Conservation (phyloP, 2,329 filamentous ascomycete genomes). For the Colletotrichum plurivorum region DNA sequence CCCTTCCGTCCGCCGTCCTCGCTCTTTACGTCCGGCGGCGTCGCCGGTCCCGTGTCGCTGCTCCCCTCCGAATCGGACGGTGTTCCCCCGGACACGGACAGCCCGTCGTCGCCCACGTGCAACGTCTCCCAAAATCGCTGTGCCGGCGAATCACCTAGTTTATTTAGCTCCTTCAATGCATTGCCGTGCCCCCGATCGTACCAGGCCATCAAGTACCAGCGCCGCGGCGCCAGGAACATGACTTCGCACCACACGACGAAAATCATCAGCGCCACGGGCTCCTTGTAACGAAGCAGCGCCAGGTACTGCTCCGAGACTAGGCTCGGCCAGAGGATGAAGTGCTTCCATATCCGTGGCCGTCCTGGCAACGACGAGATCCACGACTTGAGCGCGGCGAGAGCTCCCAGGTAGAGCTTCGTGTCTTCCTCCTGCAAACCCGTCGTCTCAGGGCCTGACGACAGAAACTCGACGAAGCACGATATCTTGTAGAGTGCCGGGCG, state of each 20-base stretch:
- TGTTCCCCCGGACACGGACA: constrained; percentile 7
- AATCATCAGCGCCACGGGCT: constrained; percentile 37
- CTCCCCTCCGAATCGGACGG: constrained; percentile 26
- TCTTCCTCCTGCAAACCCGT: constrained; percentile 19
- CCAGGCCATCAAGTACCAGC: constrained; percentile 40
- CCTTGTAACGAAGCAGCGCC: constrained; percentile 23
- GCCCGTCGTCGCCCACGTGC: constrained; percentile 18
- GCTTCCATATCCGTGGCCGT: constrained; percentile 38
- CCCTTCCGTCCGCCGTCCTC: constrained; percentile 11
- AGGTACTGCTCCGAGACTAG: constrained; percentile 38
- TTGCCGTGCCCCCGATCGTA: constrained; percentile 24
- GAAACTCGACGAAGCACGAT: constrained; percentile 28
- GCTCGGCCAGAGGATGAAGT: constrained; percentile 40
- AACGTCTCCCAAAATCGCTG: constrained; percentile 32
- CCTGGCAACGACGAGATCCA: constrained; percentile 35
- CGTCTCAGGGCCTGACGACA: constrained; percentile 23
- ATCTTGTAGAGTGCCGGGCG: constrained; percentile 27
- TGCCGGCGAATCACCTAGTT: constrained; percentile 7
- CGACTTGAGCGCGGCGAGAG: constrained; percentile 31
- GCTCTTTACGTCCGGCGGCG: constrained; percentile 14
- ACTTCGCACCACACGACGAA: constrained; percentile 38
- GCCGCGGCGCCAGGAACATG: constrained; percentile 29
- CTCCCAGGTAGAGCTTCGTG: constrained; percentile 12
- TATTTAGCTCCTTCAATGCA: constrained; percentile 27
- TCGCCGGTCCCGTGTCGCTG: constrained; percentile 7